These are phyloP conservation scores for Leishmania arabica DNA, from an alignment of 208 protist genomes.

Conservation along the genomic window DNA sequence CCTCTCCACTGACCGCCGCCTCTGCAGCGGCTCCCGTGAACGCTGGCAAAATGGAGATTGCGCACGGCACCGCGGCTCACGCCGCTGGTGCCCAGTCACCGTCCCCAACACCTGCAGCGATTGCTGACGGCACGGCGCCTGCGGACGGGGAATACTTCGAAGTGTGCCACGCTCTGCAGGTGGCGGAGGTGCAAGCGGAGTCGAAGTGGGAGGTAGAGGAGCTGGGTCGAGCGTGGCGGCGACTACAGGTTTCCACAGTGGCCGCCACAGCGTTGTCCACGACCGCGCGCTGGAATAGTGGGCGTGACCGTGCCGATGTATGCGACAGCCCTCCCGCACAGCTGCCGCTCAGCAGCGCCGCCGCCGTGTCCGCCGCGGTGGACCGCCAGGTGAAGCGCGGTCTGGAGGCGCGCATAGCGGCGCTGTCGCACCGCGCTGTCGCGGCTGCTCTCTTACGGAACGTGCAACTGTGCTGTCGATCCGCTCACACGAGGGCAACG, in stretches of 20 bases:
- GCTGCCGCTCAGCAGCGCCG: constrained; percentile 14
- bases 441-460: not conserved
- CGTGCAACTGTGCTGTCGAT: not conserved
- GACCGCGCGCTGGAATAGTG: not conserved
- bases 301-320: not conserved
- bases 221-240: constrained; percentile 8
- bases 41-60: not conserved
- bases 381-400: constrained; percentile 15
- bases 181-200: constrained; percentile 28
- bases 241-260: not conserved
- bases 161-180: constrained; percentile 31
- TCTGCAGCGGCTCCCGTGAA: not conserved
- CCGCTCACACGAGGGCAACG: not conserved
- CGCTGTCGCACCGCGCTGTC: constrained; percentile 16
- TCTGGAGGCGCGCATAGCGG: constrained; percentile 13
- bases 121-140: not conserved
- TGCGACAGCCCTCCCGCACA: not conserved
- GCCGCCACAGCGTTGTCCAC: not conserved
- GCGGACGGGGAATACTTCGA: constrained; percentile 22
- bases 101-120: not conserved
- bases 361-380: constrained; percentile 22
- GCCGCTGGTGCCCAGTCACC: not conserved
- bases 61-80: not conserved
- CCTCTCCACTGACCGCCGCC: not conserved
- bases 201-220: constrained; percentile 28